Evolutionary conservation across 225 moss, liverwort and hornwort species (phyloP).

Genomic region (Sphagnum tenellum): DNA sequence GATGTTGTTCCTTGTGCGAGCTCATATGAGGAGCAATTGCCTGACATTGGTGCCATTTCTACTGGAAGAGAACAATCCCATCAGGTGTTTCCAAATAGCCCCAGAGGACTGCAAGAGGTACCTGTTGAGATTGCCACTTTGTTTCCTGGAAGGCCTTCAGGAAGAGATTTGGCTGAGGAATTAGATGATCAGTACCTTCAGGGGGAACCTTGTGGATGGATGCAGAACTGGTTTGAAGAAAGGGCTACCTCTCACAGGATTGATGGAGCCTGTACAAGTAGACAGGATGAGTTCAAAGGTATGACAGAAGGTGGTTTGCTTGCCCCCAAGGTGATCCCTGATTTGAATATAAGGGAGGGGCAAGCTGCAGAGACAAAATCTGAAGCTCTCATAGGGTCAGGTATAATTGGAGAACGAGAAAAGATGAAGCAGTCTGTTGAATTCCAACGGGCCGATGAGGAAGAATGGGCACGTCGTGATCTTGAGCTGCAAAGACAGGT

Average conservation of each 20-base stretch:
- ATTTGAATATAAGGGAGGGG: slow-evolving; percentile 11
- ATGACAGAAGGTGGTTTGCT: neutral
- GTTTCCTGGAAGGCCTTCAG: slow-evolving; percentile 14
- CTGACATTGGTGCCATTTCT: slow-evolving; percentile 7
- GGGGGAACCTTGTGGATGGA: slow-evolving; percentile 6
- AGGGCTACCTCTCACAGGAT: slow-evolving; percentile 9
- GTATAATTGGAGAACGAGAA: slow-evolving; percentile 42
- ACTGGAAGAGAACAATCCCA: slow-evolving; percentile 5
- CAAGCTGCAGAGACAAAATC: slow-evolving; percentile 13
- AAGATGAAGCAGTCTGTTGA: slow-evolving; percentile 64
- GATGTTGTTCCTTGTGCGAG: slow-evolving; percentile 33
- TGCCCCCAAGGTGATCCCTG: slow-evolving; percentile 7
- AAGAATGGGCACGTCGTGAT: slow-evolving; percentile 80
- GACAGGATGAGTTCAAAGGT: slow-evolving; percentile 13
- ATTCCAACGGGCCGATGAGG: slow-evolving; percentile 65
- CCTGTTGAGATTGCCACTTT: slow-evolving; percentile 8
- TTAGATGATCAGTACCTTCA: too few species aligned
- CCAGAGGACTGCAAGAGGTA: slow-evolving; percentile 1
- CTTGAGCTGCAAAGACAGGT: slow-evolving; percentile 87
- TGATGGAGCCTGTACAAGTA: slow-evolving; percentile 43
- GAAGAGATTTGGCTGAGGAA: slow-evolving; percentile 14
- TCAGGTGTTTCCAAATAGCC: slow-evolving; percentile 11
- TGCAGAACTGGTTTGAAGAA: slow-evolving; percentile 8
- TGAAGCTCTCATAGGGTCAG: slow-evolving; percentile 13
- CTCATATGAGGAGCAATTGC: slow-evolving; percentile 13